Evolutionary conservation across 2,329 filamentous ascomycete genomes (phyloP).

Genomic region (Beauveria pseudobassiana): DNA sequence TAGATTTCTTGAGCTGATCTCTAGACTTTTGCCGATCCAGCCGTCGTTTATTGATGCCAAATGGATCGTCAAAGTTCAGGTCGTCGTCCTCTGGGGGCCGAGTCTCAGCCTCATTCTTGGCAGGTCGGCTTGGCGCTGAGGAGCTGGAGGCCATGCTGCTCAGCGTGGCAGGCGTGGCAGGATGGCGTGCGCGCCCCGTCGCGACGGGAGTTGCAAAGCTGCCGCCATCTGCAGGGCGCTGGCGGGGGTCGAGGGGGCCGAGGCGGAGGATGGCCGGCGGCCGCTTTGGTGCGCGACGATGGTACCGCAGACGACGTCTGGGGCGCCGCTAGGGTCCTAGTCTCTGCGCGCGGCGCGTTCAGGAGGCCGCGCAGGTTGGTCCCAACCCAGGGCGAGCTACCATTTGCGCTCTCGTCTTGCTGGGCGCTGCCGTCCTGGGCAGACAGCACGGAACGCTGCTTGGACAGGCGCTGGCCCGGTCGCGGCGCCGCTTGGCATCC

Average conservation of each 20-base stretch:
- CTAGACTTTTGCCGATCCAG: constrained; percentile 24
- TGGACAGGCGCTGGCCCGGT: constrained; percentile 16
- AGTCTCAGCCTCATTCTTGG: background rate
- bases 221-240: background rate
- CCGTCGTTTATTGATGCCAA: constrained; percentile 26
- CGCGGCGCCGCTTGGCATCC: constrained; percentile 18
- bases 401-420: background rate
- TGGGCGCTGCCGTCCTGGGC: background rate
- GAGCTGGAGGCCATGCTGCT: background rate
- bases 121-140: constrained; percentile 1
- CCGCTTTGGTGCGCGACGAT: constrained; percentile 13
- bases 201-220: background rate
- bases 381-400: constrained; percentile 20
- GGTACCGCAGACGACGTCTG: background rate
- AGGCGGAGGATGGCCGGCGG: constrained; percentile 12
- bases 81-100: constrained; percentile 2
- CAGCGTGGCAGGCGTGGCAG: background rate
- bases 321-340: background rate
- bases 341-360: constrained; percentile 31
- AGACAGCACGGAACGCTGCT: constrained; percentile 19
- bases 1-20: constrained; percentile 19
- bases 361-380: constrained; percentile 35
- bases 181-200: background rate
- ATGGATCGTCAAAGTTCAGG: constrained; percentile 27
- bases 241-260: background rate